Percentiles rank a stretch among this genome's conserved stretches.
Evolutionary conservation across 2,329 filamentous ascomycete genomes (phyloP).

Genomic region (Drechslerella stenobrocha): DNA sequence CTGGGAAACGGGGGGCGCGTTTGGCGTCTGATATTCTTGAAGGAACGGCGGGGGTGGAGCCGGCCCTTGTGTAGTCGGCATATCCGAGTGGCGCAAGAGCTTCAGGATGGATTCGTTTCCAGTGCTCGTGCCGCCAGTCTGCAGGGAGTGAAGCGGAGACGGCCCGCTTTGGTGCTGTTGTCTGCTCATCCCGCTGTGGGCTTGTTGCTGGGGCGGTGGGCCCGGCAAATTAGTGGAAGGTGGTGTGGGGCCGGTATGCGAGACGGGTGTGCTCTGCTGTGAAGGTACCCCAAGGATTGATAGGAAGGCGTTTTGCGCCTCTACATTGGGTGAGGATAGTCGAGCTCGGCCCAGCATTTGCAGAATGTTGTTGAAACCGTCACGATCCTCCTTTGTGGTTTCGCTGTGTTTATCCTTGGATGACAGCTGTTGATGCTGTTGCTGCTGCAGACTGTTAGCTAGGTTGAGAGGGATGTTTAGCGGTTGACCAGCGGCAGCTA

Average conservation of each 20-base stretch:
- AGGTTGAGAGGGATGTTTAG: neutral
- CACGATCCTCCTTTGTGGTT: constrained; percentile 58
- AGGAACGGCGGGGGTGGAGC: constrained; percentile 36
- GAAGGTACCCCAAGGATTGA: constrained; percentile 39
- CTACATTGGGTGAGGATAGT: constrained; percentile 40
- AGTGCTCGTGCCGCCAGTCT: constrained; percentile 10
- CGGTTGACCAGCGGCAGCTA: constrained; percentile 14
- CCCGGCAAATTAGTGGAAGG: constrained; percentile 35
- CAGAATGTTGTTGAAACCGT: constrained; percentile 61
- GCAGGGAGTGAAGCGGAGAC: constrained; percentile 8
- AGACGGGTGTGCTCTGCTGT: constrained; percentile 45
- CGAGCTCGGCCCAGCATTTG: constrained; percentile 59
- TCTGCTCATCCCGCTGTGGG: constrained; percentile 10
- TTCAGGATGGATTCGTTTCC: constrained; percentile 45
- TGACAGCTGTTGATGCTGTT: constrained; percentile 19
- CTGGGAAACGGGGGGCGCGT: constrained; percentile 31
- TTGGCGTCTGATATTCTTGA: constrained; percentile 40
- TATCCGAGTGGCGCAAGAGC: constrained; percentile 41
- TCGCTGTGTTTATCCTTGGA: constrained; percentile 51
- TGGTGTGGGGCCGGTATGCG: constrained; percentile 30
- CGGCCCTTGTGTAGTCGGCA: constrained; percentile 44
- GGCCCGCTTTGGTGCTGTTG: constrained; percentile 9
- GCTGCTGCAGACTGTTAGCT: constrained; percentile 4
- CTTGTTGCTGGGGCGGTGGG: constrained; percentile 25
- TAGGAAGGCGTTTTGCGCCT: constrained; percentile 36